These are phyloP conservation scores for Alloascoidea hylecoeti DNA, from an alignment of 805 yeast genomes.

Conservation along the genomic window DNA sequence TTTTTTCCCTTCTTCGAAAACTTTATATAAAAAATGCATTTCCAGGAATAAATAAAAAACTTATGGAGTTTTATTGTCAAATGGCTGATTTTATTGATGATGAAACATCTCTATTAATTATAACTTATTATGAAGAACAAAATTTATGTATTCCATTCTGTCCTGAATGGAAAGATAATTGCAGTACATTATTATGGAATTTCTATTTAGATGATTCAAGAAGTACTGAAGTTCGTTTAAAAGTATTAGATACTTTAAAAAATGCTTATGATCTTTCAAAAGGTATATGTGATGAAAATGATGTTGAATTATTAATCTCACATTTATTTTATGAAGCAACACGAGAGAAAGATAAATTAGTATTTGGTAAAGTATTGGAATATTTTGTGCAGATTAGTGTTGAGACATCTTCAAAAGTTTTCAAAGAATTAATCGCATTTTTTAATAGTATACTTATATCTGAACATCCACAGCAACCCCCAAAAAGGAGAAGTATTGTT, in stretches of 20 bases:
- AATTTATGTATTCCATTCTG: conserved; percentile 39
- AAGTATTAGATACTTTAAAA: conserved; percentile 17
- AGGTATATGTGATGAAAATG: conserved; percentile 17
- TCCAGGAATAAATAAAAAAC: conserved; percentile 25
- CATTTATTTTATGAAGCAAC: conserved; percentile 18
- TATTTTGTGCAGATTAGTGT: conserved; percentile 13
- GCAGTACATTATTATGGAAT: conserved; percentile 26
- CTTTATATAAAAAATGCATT: conserved; percentile 18
- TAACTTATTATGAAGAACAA: conserved; percentile 31
- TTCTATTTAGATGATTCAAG: conserved; percentile 21
- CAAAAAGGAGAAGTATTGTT: conserved; percentile 11
- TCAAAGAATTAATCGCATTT: conserved; percentile 3
- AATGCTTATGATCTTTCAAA: conserved; percentile 22
- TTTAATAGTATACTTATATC: conserved; percentile 3
- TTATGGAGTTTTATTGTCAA: conserved; percentile 26
- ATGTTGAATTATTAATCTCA: conserved; percentile 18
- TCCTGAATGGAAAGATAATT: conserved; percentile 35
- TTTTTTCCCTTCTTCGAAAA: conserved; percentile 21
- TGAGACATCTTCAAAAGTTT: conserved; percentile 4
- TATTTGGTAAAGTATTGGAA: conserved; percentile 17
- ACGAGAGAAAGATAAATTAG: conserved; percentile 17
- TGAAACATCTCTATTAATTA: conserved; percentile 25
- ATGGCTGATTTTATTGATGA: conserved; percentile 23
- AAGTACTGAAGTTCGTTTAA: conserved; percentile 10
- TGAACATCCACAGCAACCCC: conserved; percentile 5